These are phyloP conservation scores for Platanus orientalis DNA, from an alignment of 164 flowering plant genomes.

Conservation along the genomic window DNA sequence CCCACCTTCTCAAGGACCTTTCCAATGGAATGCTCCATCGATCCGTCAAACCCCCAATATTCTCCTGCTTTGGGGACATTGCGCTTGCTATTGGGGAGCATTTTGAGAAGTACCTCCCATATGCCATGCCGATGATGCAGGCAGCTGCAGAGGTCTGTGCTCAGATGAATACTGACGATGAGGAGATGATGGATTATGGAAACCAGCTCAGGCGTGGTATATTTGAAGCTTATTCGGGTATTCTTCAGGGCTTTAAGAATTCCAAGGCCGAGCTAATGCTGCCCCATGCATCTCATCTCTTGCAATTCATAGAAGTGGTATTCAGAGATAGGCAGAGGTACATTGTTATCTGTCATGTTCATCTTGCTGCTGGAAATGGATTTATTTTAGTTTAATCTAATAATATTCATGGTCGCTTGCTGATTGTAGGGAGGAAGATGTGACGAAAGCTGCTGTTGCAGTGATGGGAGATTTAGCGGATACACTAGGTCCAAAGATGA, in stretches of 20 bases:
- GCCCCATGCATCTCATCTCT: constrained; percentile 78
- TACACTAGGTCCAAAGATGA: constrained; percentile 60
- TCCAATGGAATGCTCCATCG: constrained; percentile 61
- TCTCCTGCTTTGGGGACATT: constrained; percentile 89
- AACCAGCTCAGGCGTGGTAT: too few species aligned
- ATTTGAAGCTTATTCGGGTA: constrained; percentile 86
- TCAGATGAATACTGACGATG: constrained; percentile 50
- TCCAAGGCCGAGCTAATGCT: constrained; percentile 66
- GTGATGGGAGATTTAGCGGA: constrained; percentile 86
- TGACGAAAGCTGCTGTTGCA: constrained; percentile 75
- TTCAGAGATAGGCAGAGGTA: constrained; percentile 58
- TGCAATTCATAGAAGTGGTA: constrained; percentile 60
- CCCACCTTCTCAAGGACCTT: constrained; percentile 64
- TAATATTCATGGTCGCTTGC: background rate
- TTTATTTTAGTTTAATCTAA: background rate
- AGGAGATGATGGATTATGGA: too few species aligned
- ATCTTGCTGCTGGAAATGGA: background rate
- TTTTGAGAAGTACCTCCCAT: too few species aligned
- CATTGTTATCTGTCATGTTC: background rate
- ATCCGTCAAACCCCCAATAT: constrained; percentile 88
- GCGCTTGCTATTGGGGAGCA: constrained; percentile 77
- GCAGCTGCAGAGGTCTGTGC: constrained; percentile 75
- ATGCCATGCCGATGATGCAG: constrained; percentile 67
- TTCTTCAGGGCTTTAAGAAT: too few species aligned
- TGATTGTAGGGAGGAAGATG: constrained; percentile 64